These are phyloP conservation scores for Raddia distichophylla DNA, from an alignment of 176 grass and related monocot genomes.

Conservation along the genomic window DNA sequence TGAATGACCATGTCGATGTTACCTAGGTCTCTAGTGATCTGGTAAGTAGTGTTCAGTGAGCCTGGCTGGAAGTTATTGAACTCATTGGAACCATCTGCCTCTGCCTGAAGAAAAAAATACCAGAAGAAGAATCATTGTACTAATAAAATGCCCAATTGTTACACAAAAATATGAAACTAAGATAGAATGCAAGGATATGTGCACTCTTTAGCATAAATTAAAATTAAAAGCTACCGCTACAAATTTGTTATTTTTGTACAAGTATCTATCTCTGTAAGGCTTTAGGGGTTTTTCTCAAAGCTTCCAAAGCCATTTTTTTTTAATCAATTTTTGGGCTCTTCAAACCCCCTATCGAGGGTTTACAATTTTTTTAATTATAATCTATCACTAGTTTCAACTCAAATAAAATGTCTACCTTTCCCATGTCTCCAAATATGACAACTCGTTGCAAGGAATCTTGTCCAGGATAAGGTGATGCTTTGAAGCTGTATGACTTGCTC, in stretches of 20 bases:
- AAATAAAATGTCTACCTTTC: conserved; percentile 82
- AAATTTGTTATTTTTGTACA: too few relatives aligned
- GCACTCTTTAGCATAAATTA: too few relatives aligned
- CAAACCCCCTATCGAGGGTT: too few relatives aligned
- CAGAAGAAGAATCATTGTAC: conserved; percentile 2
- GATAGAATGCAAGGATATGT: conserved; percentile 19
- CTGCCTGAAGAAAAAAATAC: conserved; percentile 51
- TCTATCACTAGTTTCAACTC: too few relatives aligned
- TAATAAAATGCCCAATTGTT: neutral
- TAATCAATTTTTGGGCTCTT: too few relatives aligned
- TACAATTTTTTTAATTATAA: too few relatives aligned
- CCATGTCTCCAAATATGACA: conserved; percentile 96
- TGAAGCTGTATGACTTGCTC: conserved; percentile 78
- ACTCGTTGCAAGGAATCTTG: conserved; percentile 80
- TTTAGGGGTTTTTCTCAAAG: too few relatives aligned
- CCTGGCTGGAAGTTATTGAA: conserved; percentile 73
- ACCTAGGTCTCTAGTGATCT: conserved; percentile 69
- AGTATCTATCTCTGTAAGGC: too few relatives aligned
- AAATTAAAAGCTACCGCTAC: too few relatives aligned
- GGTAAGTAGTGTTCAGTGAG: conserved; percentile 75
- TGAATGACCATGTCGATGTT: conserved; percentile 87
- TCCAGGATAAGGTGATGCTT: conserved; percentile 83
- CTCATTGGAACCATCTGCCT: conserved; percentile 93
- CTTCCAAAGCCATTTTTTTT: too few relatives aligned
- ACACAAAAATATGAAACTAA: conserved; percentile 6